These are phyloP conservation scores for Salicornia ramosissima DNA, from an alignment of 148 eudicot genomes.

Conservation along the genomic window DNA sequence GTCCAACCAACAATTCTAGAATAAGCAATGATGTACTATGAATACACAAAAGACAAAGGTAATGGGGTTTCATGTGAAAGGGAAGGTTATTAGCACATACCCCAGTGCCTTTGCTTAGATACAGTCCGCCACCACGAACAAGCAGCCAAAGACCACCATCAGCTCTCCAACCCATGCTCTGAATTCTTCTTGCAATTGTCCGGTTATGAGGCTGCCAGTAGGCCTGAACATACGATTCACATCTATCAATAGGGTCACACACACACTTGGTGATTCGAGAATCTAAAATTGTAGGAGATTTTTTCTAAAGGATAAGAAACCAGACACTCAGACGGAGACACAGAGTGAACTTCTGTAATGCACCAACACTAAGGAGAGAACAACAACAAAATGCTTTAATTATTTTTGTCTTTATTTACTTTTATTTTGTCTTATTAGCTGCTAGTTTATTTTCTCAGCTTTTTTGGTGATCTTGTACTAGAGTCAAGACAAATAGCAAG, in stretches of 20 bases:
- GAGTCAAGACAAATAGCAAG: too few species aligned
- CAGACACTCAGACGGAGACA: not conserved
- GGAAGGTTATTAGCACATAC: constrained; percentile 37
- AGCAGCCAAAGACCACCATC: constrained; percentile 99
- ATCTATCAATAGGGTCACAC: constrained; percentile 6
- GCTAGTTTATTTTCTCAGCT: too few species aligned
- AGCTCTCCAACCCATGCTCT: constrained; percentile 98
- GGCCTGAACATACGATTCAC: constrained; percentile 45
- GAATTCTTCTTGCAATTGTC: constrained; percentile 90
- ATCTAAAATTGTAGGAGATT: not conserved
- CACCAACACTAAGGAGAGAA: too few species aligned
- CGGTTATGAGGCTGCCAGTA: constrained; percentile 99
- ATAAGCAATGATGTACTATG: not conserved
- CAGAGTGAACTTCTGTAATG: not conserved
- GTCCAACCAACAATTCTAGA: constrained; percentile 7
- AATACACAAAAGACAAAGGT: not conserved
- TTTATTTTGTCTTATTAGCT: too few species aligned
- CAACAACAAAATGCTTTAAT: too few species aligned
- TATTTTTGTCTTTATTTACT: too few species aligned
- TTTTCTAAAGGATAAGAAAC: not conserved
- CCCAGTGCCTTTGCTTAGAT: constrained; percentile 96
- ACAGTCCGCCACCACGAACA: constrained; percentile 98
- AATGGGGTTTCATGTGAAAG: constrained; percentile 7
- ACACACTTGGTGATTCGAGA: constrained; percentile 1
- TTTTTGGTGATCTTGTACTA: too few species aligned